Conservation (phyloP, 768 basidiomycete genomes). For the Termitomyces sp. region DNA sequence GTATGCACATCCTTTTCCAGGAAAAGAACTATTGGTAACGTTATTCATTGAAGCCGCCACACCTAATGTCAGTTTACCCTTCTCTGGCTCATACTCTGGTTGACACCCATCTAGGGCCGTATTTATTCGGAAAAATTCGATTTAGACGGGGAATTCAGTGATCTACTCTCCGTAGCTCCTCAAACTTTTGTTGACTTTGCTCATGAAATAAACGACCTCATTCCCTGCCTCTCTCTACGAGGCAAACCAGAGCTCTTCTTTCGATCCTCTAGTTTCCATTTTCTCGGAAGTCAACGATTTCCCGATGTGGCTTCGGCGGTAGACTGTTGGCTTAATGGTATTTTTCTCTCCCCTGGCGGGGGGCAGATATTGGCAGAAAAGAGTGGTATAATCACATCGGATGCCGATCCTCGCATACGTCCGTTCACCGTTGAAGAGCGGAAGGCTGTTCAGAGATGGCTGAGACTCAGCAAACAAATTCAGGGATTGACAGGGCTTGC, state of each 20-base stretch:
- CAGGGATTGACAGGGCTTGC: conserved; percentile 11
- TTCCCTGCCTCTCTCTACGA: too few relatives aligned
- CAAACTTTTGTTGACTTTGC: neutral
- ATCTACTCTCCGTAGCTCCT: conserved; percentile 5
- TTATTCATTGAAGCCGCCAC: conserved; percentile 32
- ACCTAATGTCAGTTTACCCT: conserved; percentile 16
- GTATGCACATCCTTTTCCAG: conserved; percentile 31
- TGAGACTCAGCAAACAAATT: conserved; percentile 30
- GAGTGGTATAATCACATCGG: conserved; percentile 22
- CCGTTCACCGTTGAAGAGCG: conserved; percentile 37
- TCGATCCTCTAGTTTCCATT: conserved; percentile 5
- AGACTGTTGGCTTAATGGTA: conserved; percentile 8
- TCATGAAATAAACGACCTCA: too few relatives aligned
- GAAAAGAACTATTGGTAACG: conserved; percentile 14
- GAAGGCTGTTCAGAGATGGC: conserved; percentile 29
- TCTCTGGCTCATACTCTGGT: neutral
- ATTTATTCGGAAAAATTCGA: conserved; percentile 15
- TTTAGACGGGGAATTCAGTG: conserved; percentile 3
- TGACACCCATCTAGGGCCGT: conserved; percentile 16
- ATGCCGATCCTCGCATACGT: conserved; percentile 38
- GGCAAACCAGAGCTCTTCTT: conserved; percentile 4
- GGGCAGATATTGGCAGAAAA: conserved; percentile 17
- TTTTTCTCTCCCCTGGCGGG: conserved; percentile 9
- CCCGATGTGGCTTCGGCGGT: neutral
- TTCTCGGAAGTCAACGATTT: conserved; percentile 1